Conservation (phyloP, 768 basidiomycete genomes). For the Heimioporus sp. region DNA sequence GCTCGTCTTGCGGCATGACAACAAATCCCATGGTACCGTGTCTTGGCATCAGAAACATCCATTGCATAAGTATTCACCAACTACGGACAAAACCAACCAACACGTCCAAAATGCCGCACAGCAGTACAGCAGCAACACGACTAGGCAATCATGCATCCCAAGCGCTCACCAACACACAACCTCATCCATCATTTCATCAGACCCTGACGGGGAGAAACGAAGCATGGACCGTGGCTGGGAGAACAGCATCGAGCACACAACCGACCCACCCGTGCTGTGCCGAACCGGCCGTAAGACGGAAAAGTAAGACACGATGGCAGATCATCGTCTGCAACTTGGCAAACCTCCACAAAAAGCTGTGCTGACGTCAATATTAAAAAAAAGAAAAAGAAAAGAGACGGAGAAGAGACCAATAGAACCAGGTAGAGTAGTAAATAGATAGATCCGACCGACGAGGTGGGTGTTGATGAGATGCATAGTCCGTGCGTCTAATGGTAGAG, state of each 20-base stretch:
- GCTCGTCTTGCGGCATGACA: not conserved
- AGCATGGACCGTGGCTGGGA: conserved; percentile 14
- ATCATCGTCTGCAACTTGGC: not conserved
- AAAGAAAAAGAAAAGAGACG: conserved; percentile 4
- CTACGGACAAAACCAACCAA: conserved; percentile 13
- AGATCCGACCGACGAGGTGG: conserved; percentile 15
- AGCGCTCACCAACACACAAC: conserved; percentile 48
- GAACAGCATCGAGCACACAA: conserved; percentile 22
- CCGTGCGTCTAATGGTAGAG: conserved; percentile 15
- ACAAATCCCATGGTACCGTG: not conserved
- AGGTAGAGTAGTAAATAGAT: conserved; percentile 28
- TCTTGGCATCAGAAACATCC: conserved; percentile 6
- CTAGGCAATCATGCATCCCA: conserved; percentile 4
- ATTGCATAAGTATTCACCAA: conserved; percentile 7
- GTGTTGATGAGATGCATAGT: conserved; percentile 13
- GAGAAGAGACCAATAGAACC: conserved; percentile 20
- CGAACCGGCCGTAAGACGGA: not conserved
- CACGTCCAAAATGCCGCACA: not conserved
- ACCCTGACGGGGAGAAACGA: conserved; percentile 49
- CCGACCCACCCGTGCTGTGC: conserved; percentile 3
- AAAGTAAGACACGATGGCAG: not conserved
- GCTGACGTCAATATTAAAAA: conserved; percentile 3
- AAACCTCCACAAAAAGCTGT: not conserved
- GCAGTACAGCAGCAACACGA: not conserved
- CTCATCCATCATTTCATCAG: conserved; percentile 39